Conservation (phyloP, 805 yeast species). For the Pichia nanzhaoensis region DNA sequence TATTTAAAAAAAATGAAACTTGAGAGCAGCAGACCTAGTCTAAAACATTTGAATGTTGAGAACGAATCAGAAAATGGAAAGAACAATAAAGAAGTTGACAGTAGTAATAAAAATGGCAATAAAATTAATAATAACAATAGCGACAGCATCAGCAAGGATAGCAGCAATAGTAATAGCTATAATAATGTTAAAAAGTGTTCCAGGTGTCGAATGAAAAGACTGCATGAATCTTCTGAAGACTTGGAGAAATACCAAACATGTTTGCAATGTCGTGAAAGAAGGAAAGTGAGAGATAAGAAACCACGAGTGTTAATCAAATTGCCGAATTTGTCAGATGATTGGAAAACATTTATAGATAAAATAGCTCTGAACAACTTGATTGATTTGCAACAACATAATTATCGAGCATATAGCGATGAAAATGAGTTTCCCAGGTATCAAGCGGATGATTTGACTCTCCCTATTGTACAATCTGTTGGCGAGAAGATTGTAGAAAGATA, state of each 20-base stretch:
- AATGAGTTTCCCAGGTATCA: constrained; percentile 30
- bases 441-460: constrained; percentile 26
- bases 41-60: too few species aligned
- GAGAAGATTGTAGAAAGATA: constrained; percentile 32
- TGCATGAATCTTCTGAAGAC: constrained; percentile 28
- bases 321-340: constrained; percentile 33
- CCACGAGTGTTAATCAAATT: constrained; percentile 25
- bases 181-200: constrained; percentile 33
- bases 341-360: constrained; percentile 28
- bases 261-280: constrained; percentile 32
- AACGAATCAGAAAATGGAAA: too few species aligned
- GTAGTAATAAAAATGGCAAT: too few species aligned
- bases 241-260: constrained; percentile 38
- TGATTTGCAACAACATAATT: constrained; percentile 34
- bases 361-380: constrained; percentile 30
- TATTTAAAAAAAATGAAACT: too few species aligned
- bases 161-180: background rate
- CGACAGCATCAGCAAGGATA: too few species aligned
- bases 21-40: too few species aligned
- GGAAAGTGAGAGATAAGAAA: constrained; percentile 31
- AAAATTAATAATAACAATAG: too few species aligned
- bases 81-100: too few species aligned
- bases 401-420: constrained; percentile 28
- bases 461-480: constrained; percentile 31
- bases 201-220: constrained; percentile 37